Conservation (phyloP, 495 filamentous ascomycete genomes). For the Trichoderma erinaceum region DNA sequence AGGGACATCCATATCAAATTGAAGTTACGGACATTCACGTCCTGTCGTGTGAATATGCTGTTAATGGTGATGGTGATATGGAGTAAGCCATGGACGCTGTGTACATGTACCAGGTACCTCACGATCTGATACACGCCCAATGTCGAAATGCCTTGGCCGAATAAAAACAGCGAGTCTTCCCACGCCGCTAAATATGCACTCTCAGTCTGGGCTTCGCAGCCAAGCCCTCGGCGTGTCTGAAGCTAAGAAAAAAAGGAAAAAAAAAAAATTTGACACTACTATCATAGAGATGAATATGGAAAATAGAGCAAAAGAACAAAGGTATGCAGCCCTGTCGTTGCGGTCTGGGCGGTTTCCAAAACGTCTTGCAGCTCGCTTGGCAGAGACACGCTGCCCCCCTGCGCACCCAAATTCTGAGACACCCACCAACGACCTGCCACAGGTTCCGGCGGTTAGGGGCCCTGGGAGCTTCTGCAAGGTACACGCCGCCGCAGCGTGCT, state of each 20-base stretch:
- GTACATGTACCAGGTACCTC: neutral
- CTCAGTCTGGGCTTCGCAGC: no score
- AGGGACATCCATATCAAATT: neutral
- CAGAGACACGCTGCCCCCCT: neutral
- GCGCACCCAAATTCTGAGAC: constrained; percentile 3
- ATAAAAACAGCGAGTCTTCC: no score
- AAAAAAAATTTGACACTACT: no score
- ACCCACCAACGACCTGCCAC: neutral
- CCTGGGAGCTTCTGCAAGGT: neutral
- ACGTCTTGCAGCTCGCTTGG: constrained; percentile 9
- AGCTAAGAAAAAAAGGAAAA: no score
- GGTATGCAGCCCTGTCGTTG: neutral
- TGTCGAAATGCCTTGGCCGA: no score
- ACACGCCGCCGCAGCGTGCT: neutral
- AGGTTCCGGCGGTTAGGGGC: neutral
- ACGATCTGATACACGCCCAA: neutral
- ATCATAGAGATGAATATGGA: neutral
- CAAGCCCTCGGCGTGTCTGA: no score
- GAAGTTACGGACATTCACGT: neutral
- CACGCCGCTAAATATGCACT: no score
- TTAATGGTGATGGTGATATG: no score
- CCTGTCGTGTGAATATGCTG: neutral
- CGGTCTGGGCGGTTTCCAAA: neutral
- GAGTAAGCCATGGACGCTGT: neutral
- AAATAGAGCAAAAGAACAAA: neutral